Evolutionary conservation across 805 yeast genomes (phyloP), one percentile per base, ranked within the genome.

Genomic region (Candida silvatica): DNA sequence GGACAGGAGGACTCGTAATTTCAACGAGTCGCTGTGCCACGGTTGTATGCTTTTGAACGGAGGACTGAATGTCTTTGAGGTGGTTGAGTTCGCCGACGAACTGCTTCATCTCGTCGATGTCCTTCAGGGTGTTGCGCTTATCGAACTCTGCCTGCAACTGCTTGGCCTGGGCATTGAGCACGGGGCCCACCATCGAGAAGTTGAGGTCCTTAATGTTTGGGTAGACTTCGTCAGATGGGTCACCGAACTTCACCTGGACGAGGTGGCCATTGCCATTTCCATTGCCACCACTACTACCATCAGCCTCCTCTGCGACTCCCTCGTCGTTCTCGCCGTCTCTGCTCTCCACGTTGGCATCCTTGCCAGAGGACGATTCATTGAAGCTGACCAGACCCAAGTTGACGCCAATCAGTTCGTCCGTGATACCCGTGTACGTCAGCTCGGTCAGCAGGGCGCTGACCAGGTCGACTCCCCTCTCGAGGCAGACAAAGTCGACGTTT

Each of bases 381-480:
- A 44, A 25, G 5, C 16, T 20, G 7, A 37, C 46, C 3, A 47
- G 60, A 40, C 67, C 69, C 9, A 66, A 51, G 11, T 67, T 62
- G 5, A 79, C 59, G 4, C 71, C 74, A 44, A 75, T 66, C 9
- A 75, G 52, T 46, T 88, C 96, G 52, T 83, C 88, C 16, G 87
- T 62, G 12, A 92, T 62, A 0, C 97, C 98, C 14, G 72, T 64
- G 52, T 88, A 90, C 2, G 86, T 82, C 46, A 88, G 58, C 47
- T 88, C 97, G 18, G 77, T 74, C 36, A 86, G 58, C 8, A 85
- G 48, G 1, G 86, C 79, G 2, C 94, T 74, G 4, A 82, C 54
- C 29, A 73, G 67, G 57, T 90, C 98, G 20, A 79, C 54, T 35
- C 78, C 73, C 32, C 98, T 63, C 50, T 90, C 97, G 16, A 90